Percentiles rank a stretch among this genome's conserved stretches.
Evolutionary conservation across 2,329 filamentous ascomycete species (phyloP).

Genomic region (Plectosphaerella plurivora): DNA sequence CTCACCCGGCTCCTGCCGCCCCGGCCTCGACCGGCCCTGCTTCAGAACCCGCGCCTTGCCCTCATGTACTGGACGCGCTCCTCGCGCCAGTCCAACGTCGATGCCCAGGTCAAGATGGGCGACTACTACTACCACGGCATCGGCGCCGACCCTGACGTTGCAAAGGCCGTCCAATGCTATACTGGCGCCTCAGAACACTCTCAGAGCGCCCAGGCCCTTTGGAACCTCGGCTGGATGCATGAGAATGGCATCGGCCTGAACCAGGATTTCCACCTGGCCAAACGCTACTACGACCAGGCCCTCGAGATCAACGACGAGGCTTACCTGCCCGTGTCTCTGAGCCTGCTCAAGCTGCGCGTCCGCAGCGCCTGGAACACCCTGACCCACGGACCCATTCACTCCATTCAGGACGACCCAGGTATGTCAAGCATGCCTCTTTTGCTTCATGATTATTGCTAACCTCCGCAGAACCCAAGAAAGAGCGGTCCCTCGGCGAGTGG

Average conservation of each 20-base stretch:
- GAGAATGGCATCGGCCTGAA: conserved; percentile 91
- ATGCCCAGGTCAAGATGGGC: conserved; percentile 95
- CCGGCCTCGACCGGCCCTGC: conserved; percentile 24
- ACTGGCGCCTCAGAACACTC: conserved; percentile 86
- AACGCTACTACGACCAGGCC: conserved; percentile 91
- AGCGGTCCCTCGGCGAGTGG: conserved; percentile 82
- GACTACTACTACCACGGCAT: conserved; percentile 91
- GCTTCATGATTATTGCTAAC: conserved; percentile 19
- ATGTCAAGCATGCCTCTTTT: conserved; percentile 27
- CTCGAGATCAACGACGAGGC: conserved; percentile 89
- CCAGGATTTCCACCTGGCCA: conserved; percentile 96
- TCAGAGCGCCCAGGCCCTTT: conserved; percentile 90
- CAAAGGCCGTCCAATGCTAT: conserved; percentile 92
- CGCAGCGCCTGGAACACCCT: conserved; percentile 93
- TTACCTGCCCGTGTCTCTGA: conserved; percentile 87
- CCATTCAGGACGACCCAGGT: conserved; percentile 86
- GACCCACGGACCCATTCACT: conserved; percentile 85
- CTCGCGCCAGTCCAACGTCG: conserved; percentile 86
- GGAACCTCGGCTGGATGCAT: conserved; percentile 99
- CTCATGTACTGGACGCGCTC: conserved; percentile 95
- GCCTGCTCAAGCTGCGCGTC: conserved; percentile 76
- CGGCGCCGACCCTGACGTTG: conserved; percentile 65
- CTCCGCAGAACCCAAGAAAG: conserved; percentile 57
- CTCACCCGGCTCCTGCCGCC: conserved; percentile 31
- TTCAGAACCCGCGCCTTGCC: conserved; percentile 58